A percentile compares a stretch with the other conserved stretches of the same genome.
These are phyloP conservation scores for Debaryomyces singareniensis DNA, from an alignment of 1,139 yeast species.

Conservation along the genomic window DNA sequence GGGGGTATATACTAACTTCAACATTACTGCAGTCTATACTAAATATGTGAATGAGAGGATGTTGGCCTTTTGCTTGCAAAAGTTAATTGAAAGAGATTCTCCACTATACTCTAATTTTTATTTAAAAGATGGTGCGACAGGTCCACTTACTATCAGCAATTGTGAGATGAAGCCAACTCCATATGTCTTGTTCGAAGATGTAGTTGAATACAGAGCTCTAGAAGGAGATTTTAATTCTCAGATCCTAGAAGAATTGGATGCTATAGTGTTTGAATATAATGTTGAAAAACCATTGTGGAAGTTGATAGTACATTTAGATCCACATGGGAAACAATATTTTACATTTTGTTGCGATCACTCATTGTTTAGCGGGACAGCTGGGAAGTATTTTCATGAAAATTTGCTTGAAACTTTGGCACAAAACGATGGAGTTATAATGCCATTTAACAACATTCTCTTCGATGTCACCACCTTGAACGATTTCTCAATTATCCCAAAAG, in stretches of 20 bases:
- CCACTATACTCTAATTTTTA: constrained; percentile 16
- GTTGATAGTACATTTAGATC: constrained; percentile 14
- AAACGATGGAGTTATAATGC: too few species aligned
- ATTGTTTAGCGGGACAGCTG: constrained; percentile 31
- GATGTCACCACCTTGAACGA: too few species aligned
- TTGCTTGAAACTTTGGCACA: constrained; percentile 14
- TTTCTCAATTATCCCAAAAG: too few species aligned
- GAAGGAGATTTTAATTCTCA: constrained; percentile 11
- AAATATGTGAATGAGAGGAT: constrained; percentile 9
- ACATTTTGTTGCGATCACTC: constrained; percentile 27
- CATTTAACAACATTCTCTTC: too few species aligned
- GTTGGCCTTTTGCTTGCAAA: constrained; percentile 21
- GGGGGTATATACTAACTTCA: constrained; percentile 22
- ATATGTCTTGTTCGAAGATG: constrained; percentile 17
- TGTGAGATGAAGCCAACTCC: constrained; percentile 15
- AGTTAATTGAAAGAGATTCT: constrained; percentile 16
- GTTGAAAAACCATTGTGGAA: constrained; percentile 24
- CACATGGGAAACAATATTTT: constrained; percentile 13
- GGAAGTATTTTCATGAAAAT: constrained; percentile 25
- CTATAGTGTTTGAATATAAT: constrained; percentile 11
- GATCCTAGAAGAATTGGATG: constrained; percentile 13
- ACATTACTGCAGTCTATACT: constrained; percentile 19
- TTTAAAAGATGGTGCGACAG: constrained; percentile 9
- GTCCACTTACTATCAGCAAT: too few species aligned
- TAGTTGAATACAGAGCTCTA: constrained; percentile 13